Conservation (phyloP, 2,329 filamentous ascomycete genomes). For the Talaromyces verruculosus region DNA sequence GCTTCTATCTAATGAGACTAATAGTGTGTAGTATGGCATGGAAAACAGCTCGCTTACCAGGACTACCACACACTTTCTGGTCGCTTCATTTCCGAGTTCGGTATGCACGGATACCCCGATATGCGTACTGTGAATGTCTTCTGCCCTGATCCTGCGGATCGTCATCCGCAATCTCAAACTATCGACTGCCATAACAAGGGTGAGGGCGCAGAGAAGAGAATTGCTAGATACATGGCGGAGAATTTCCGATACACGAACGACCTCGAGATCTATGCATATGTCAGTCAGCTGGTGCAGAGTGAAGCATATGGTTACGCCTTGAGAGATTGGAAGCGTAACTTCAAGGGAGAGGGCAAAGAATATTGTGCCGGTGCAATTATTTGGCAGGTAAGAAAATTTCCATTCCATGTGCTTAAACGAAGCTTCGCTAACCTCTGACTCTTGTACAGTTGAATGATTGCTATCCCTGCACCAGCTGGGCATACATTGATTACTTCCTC, state of each 20-base stretch:
- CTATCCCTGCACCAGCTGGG: no score
- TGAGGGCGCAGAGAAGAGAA: conserved; percentile 73
- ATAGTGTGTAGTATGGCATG: conserved; percentile 66
- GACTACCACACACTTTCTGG: conserved; percentile 68
- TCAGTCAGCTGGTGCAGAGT: conserved; percentile 56
- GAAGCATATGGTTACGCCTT: conserved; percentile 57
- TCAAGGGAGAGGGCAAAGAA: conserved; percentile 43
- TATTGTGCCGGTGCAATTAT: conserved; percentile 34
- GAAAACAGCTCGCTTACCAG: conserved; percentile 78
- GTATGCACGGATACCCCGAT: conserved; percentile 77
- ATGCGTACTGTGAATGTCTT: conserved; percentile 61
- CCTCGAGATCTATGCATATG: conserved; percentile 62
- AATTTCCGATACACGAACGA: conserved; percentile 27
- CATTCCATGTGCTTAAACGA: conserved; percentile 39
- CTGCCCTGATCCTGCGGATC: conserved; percentile 51
- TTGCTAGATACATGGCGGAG: conserved; percentile 64
- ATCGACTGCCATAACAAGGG: conserved; percentile 92
- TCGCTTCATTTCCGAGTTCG: conserved; percentile 83
- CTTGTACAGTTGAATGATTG: no score
- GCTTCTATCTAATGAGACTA: neutral
- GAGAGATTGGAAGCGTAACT: conserved; percentile 44
- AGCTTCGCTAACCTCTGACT: no score
- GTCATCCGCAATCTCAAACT: conserved; percentile 75
- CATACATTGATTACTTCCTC: no score
- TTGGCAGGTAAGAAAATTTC: conserved; percentile 52